phyloP scores from a whole-genome alignment of 2,329 filamentous ascomycete species.

The Fusarium mexicanum region DNA sequence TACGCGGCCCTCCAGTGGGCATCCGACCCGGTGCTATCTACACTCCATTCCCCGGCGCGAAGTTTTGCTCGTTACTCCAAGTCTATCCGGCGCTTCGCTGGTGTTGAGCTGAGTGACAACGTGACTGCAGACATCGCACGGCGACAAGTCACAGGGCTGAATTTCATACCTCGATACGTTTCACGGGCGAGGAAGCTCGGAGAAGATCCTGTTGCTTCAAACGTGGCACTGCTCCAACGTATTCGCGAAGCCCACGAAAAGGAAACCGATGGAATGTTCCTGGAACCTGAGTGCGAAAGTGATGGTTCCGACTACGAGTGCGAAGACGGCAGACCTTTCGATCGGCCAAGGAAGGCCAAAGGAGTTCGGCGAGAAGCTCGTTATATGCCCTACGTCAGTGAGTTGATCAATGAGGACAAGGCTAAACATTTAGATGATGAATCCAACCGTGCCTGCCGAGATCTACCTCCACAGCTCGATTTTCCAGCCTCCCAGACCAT shows the following conservation, averaged over 20 bases:
- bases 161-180: constrained; percentile 20
- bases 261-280: no score
- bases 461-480: constrained; percentile 18
- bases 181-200: constrained; percentile 42
- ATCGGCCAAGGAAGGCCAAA: constrained; percentile 19
- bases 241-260: neutral
- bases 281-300: constrained; percentile 9
- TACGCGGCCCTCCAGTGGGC: constrained; percentile 49
- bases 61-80: constrained; percentile 2
- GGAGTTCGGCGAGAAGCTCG: neutral
- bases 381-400: no score
- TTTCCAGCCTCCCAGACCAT: neutral
- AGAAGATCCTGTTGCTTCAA: constrained; percentile 28
- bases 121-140: constrained; percentile 1
- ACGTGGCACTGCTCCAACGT: neutral
- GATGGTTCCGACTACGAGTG: constrained; percentile 31
- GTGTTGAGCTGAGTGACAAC: constrained; percentile 2
- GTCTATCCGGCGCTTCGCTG: constrained; percentile 19
- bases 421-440: constrained; percentile 8
- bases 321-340: constrained; percentile 18
- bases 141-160: neutral
- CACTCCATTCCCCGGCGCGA: constrained; percentile 49
- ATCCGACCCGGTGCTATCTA: constrained; percentile 49
- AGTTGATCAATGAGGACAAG: neutral
- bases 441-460: constrained; percentile 2